Conservation (phyloP, 1,139 yeast species). For the Zygosaccharomyces sapae region DNA sequence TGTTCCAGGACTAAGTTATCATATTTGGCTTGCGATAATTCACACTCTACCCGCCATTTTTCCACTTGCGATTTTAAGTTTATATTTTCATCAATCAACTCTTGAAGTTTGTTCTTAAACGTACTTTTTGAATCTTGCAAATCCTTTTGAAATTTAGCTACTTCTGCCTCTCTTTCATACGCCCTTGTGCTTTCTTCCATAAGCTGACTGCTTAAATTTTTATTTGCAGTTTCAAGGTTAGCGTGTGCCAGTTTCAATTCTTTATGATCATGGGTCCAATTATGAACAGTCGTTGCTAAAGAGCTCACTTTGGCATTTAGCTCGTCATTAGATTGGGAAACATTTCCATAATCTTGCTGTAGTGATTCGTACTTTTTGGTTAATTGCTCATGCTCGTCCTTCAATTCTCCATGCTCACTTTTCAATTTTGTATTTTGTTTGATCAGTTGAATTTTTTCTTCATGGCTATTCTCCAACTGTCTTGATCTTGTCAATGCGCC, state of each 20-base stretch:
- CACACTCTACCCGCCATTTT: background rate
- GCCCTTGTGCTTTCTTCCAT: background rate
- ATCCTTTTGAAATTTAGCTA: background rate
- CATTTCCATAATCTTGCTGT: conserved; percentile 1
- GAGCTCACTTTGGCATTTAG: background rate
- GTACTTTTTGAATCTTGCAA: background rate
- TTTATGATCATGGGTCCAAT: background rate
- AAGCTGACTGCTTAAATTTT: conserved; percentile 1
- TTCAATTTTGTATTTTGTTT: background rate
- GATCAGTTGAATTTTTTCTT: background rate
- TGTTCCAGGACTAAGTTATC: background rate
- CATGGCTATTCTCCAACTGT: background rate
- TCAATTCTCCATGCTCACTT: background rate
- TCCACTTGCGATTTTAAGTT: background rate
- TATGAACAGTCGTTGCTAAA: conserved; percentile 1
- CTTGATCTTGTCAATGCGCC: background rate
- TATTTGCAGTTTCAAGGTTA: conserved; percentile 2
- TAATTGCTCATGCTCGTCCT: background rate
- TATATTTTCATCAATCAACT: background rate
- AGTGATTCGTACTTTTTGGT: conserved; percentile 2
- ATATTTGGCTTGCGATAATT: background rate
- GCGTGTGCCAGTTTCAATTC: background rate
- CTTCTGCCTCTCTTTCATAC: background rate
- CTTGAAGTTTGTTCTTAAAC: background rate
- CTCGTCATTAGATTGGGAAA: background rate